phyloP scores from a whole-genome alignment of 2,329 filamentous ascomycete genomes.

The Graphilbum ipis-grandicollis region DNA sequence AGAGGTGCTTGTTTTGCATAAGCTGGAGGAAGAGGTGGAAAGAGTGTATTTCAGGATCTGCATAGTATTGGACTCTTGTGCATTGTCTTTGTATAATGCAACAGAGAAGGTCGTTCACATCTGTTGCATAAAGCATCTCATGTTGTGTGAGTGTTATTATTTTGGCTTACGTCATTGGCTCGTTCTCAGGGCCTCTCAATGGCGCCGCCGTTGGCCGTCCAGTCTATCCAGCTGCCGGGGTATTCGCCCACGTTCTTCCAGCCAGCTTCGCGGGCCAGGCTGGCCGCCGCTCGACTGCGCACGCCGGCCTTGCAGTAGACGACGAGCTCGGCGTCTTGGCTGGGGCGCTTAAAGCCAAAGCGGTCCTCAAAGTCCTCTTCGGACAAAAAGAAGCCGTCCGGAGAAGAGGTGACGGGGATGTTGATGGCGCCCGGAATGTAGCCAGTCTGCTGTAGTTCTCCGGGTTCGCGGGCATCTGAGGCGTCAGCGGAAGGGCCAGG shows the following conservation, averaged over 20 bases:
- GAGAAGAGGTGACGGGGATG: constrained; percentile 59
- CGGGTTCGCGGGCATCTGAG: constrained; percentile 54
- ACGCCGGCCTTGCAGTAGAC: constrained; percentile 94
- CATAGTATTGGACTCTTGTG: no score
- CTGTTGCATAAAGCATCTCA: no score
- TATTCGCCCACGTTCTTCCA: constrained; percentile 59
- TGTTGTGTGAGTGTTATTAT: no score
- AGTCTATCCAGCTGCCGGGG: constrained; percentile 65
- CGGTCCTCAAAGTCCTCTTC: constrained; percentile 67
- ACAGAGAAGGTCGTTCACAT: no score
- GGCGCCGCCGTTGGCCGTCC: constrained; percentile 55
- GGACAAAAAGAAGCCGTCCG: constrained; percentile 63
- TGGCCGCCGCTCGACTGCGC: constrained; percentile 59
- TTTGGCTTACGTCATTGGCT: no score
- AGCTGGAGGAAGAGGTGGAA: no score
- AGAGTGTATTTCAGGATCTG: no score
- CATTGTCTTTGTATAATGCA: no score
- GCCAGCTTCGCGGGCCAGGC: constrained; percentile 58
- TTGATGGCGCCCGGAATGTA: constrained; percentile 69
- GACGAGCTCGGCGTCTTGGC: constrained; percentile 40
- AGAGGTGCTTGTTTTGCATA: no score
- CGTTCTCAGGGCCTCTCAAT: constrained; percentile 21
- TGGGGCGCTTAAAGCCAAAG: constrained; percentile 59
- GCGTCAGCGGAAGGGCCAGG: not conserved
- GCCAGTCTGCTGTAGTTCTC: constrained; percentile 45